Base-by-base conservation (phyloP, 768 basidiomycete genomes). In the Collybia sp. region DNA sequence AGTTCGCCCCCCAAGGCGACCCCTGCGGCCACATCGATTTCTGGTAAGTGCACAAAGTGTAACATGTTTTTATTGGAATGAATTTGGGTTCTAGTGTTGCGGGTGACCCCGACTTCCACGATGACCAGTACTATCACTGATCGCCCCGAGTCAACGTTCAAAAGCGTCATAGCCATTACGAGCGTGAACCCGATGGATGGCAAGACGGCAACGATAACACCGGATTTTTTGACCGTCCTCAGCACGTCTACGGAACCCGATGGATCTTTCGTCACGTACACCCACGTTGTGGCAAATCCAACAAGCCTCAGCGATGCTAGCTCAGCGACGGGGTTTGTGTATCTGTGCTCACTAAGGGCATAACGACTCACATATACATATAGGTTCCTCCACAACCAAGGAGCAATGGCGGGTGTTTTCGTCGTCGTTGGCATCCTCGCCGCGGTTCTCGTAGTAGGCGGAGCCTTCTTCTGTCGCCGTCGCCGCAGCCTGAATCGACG, bases 361-460 rank as follows among this genome's bases (percentile, higher is more conserved):
- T 37, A 5, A 36, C 35, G 37, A 40, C 40, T 44, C 40, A 34
- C 19, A 15, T 3, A 32, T 12, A 1, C 18, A n/a, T 40, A 34
- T 45, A 82, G 80, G 10, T 83, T 89, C 64, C 77, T 88, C 53
- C 64, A 68, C 39, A 82, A 90, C 57, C 79, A 70, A 20, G 80
- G 82, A 2, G 82, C 82, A 9, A 81, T 88, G 3, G 80, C 82
- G 1, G 88, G 84, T 6, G 78, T 82, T n/a, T 90, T 91, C 60
- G 71, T 85, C 6, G 80, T 72, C 10, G 73, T 84, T 36, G 88
- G 83, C 6, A 57, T 91, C 16, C 63, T 75, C 32, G 66, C 73
- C 5, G 71, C 76, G 1, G 71, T 69, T 0, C 50, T 82, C 17
- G 53, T 71, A 6, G 60, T 74, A 8, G 73, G 72, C 8, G 51